Evolutionary conservation across 2,329 filamentous ascomycete genomes (phyloP), one percentile per base, ranked within the genome.

Genomic region (Colletotrichum somersetense): DNA sequence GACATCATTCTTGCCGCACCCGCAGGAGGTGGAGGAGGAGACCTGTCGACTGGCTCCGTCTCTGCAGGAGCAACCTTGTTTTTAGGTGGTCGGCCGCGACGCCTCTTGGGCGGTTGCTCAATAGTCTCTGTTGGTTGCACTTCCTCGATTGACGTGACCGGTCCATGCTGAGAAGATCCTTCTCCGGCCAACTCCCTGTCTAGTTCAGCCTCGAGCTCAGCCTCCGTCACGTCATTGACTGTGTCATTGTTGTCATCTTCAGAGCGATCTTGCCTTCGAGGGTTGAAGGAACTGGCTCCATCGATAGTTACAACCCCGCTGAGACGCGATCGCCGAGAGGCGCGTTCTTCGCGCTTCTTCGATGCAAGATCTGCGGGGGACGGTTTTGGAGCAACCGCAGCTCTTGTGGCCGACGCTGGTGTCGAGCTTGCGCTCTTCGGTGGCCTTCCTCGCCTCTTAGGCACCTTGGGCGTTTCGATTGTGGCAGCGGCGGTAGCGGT

Each of bases 1-100:
- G 88, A 89, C 81, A 90, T 81, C 59, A 86, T 83, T 14, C 30
- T 42, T 18, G 53, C 38, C 20, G 62, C 67, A 42, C 59, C 71
- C 40, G 66, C 26, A 26, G 59, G 50, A 40, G 73, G 66, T 12
- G 67, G 53, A 11, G 68, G 67, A 33, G 64, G 71, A 8, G 71
- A 56, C 23, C 66, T 73, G n/a, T 72, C 69, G 23, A 42, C 53
- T 2, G 48, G 50, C 40, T 53, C 61, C 16, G 56, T 50, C 30
- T 58, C 62, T 35, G 44, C 57, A 50, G 40, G 38, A 11, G 38
- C n/a, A 42, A 30, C n/a, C 55, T 55, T 73, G 26, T 38, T 58
- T 46, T 73, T 74, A 6, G 71, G 73, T 23, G 73, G 73, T 16
- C 73, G 67, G 48, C 58, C 70, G 53, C 64, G 73, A 44, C 66